A percentile compares a stretch with the other conserved stretches of the same genome.
phyloP scores from a whole-genome alignment of 2,329 filamentous ascomycete species.

The Alternaria sp. region DNA sequence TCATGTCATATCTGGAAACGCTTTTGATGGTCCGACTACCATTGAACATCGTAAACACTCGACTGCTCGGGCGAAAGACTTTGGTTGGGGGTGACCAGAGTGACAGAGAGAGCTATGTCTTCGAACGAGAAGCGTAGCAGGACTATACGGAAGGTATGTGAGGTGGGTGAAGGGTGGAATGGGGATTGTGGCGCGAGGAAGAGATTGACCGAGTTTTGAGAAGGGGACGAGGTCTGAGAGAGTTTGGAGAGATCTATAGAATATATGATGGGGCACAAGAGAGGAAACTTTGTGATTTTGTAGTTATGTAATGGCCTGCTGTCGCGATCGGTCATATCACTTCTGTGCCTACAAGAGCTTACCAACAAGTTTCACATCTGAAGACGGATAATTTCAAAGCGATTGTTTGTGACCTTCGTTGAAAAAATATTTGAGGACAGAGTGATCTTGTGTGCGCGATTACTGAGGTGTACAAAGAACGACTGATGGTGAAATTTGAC shows the following conservation, averaged over 20 bases:
- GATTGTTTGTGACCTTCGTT: background rate
- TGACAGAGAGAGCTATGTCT: constrained; percentile 44
- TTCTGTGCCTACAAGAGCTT: background rate
- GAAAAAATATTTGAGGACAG: background rate
- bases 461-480: background rate
- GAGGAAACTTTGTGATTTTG: background rate
- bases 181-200: background rate
- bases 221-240: background rate
- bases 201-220: background rate
- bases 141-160: constrained; percentile 44
- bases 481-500: background rate
- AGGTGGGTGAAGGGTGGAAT: constrained; percentile 23
- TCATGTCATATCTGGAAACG: constrained; percentile 26
- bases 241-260: background rate
- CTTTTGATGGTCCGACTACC: constrained; percentile 25
- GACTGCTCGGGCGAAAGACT: constrained; percentile 36
- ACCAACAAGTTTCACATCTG: background rate
- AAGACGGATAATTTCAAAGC: background rate
- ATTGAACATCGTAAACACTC: constrained; percentile 39
- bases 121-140: constrained; percentile 31
- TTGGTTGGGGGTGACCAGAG: constrained; percentile 55
- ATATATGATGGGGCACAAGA: background rate
- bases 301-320: background rate
- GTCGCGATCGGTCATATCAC: background rate
- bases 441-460: background rate